Evolutionary conservation across 129 eudicot genomes (phyloP), one percentile per base, ranked within the genome.

Genomic region (Flaveria bidentis): DNA sequence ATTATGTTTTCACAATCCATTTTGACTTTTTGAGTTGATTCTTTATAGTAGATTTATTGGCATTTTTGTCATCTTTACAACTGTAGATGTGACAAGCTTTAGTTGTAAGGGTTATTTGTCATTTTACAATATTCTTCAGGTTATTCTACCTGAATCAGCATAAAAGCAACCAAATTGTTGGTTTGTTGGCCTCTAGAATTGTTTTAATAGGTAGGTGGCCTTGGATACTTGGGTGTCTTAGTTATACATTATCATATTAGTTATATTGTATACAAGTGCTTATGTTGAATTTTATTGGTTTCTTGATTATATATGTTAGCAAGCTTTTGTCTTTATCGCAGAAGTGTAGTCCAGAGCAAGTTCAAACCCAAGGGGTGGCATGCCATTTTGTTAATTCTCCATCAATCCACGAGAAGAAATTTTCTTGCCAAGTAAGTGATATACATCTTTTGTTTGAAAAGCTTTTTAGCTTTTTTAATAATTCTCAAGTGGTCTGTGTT

Each of bases 361-460:
- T 41, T 67, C 72, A 69, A 23, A 56, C 50, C 60, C 85, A 73
- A 68, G 85, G 60, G 17, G 81, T 65, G n/a, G 69, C 61, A 69
- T 72, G 78, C 41, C 14, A 50, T 81, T 53, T 57, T 61, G 63
- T 18, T 52, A 67, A 84, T 28, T 76, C 83, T 76, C 73, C 75
- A 51, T 73, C 76, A 22, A 66, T 61, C 26, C 41, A 44, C 13
- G 79, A 61, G 74, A 64, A 14, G 53, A 73, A 5, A 20, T 50
- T 73, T n/a, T 47, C 81, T 2, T 80, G 33, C 50, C 75, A 47
- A 52, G 87, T 84, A 66, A 83, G 87, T 84, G 73, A 1, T 58
- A 70, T 49, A 49, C 16, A 42, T 55, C 28, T 39, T 60, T 5
- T 57, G 3, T 18, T 53, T 56, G 44, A 67, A 9, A 26, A 16